Conservation (phyloP, 768 basidiomycete genomes). For the Amanita pallidorosea region DNA sequence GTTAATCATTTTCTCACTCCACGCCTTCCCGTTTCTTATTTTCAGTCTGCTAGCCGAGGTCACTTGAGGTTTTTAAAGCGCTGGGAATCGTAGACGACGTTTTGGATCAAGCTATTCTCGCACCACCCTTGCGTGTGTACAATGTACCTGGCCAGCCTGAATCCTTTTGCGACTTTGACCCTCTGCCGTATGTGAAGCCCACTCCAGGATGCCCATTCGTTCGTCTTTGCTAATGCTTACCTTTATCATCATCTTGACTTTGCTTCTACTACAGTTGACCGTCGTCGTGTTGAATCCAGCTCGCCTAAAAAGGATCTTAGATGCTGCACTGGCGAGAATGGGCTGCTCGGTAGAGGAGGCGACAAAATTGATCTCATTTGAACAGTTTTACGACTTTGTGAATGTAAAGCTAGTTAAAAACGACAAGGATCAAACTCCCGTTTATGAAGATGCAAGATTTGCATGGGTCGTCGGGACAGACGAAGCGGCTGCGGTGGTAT, state of each 20-base stretch:
- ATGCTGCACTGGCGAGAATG: constrained; percentile 15
- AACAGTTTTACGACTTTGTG: constrained; percentile 21
- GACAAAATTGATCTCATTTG: constrained; percentile 21
- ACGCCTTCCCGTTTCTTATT: not conserved
- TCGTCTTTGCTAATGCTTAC: not conserved
- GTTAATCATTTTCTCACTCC: constrained; percentile 10
- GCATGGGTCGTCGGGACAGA: constrained; percentile 31
- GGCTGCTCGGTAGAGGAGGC: constrained; percentile 22
- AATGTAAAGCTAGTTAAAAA: constrained; percentile 15
- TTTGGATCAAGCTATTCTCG: not conserved
- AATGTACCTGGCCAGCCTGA: not conserved
- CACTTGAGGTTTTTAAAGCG: not conserved
- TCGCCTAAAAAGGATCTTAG: constrained; percentile 19
- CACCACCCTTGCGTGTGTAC: not conserved
- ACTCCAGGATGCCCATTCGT: constrained; percentile 13
- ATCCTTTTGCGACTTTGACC: not conserved
- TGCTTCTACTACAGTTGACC: constrained; percentile 11
- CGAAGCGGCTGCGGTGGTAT: constrained; percentile 25
- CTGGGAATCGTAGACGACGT: not conserved
- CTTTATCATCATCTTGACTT: not conserved
- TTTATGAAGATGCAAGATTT: constrained; percentile 15
- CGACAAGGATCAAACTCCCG: constrained; percentile 7
- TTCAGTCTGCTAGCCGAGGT: not conserved
- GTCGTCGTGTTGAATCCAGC: constrained; percentile 15
- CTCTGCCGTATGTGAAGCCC: constrained; percentile 5